These are phyloP conservation scores for Magnaporthiopsis rhizophila DNA, from an alignment of 2,329 filamentous ascomycete species.

Conservation along the genomic window DNA sequence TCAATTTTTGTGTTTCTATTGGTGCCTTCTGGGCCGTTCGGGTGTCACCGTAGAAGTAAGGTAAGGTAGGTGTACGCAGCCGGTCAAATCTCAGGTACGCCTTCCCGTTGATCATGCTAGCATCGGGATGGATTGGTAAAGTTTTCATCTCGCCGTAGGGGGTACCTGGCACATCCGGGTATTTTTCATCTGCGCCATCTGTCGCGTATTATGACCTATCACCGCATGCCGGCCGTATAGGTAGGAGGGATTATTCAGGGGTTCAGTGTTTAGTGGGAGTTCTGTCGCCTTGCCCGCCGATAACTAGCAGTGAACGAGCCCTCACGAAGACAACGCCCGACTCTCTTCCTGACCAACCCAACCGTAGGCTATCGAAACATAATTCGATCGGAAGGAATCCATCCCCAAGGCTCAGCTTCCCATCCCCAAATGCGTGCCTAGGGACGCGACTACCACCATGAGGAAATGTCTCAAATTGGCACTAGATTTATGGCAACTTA, in stretches of 20 bases:
- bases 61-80: not conserved
- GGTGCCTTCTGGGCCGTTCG: not conserved
- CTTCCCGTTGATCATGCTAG: not conserved
- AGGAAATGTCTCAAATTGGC: not conserved
- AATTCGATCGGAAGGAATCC: not conserved
- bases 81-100: not conserved
- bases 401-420: not conserved
- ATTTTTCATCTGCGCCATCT: not conserved
- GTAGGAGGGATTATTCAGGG: too few relatives aligned
- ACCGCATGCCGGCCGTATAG: not conserved
- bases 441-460: too few relatives aligned
- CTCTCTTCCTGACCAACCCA: too few relatives aligned
- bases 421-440: too few relatives aligned
- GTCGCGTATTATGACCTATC: not conserved
- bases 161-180: not conserved
- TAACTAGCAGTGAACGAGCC: too few relatives aligned
- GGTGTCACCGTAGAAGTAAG: not conserved
- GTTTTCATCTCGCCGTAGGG: too few relatives aligned
- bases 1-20: not conserved
- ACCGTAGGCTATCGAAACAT: not conserved
- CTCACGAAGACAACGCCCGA: too few relatives aligned
- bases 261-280: too few relatives aligned
- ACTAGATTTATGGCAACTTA: not conserved
- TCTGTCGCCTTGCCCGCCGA: too few relatives aligned
- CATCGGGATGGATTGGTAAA: too few relatives aligned